Conservation (phyloP, 2,329 filamentous ascomycete genomes). For the Hypoxylon sp. region DNA sequence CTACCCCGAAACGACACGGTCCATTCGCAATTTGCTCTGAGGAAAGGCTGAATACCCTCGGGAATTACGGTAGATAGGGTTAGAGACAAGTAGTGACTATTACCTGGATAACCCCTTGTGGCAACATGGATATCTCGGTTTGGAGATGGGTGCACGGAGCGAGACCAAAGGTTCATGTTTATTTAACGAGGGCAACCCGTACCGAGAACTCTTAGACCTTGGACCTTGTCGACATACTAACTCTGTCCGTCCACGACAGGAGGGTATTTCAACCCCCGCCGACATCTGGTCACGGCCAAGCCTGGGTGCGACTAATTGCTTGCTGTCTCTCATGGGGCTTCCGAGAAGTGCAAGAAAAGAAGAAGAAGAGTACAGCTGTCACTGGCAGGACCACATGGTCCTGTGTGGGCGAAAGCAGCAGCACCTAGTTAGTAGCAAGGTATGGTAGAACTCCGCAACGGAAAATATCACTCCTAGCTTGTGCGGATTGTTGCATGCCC, state of each 20-base stretch:
- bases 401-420: background rate
- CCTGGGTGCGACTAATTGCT: conserved; percentile 4
- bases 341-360: conserved; percentile 19
- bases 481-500: conserved; percentile 39
- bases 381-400: conserved; percentile 34
- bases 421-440: conserved; percentile 11
- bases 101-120: conserved; percentile 4
- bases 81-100: too few relatives aligned
- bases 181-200: conserved; percentile 28
- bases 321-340: conserved; percentile 24
- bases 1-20: too few relatives aligned
- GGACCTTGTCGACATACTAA: conserved; percentile 3
- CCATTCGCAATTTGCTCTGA: background rate
- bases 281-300: conserved; percentile 7
- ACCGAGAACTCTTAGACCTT: conserved; percentile 25
- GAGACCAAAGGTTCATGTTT: background rate
- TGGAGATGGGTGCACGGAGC: background rate
- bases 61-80: too few relatives aligned
- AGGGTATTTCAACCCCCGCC: background rate
- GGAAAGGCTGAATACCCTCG: background rate
- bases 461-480: conserved; percentile 40
- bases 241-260: conserved; percentile 6
- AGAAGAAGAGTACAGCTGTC: conserved; percentile 16
- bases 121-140: background rate
- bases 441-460: conserved; percentile 29